A percentile compares a stretch with the other conserved stretches of the same genome.
phyloP scores from a whole-genome alignment of 2,329 filamentous ascomycete genomes.

The Trematosphaeria pertusa region DNA sequence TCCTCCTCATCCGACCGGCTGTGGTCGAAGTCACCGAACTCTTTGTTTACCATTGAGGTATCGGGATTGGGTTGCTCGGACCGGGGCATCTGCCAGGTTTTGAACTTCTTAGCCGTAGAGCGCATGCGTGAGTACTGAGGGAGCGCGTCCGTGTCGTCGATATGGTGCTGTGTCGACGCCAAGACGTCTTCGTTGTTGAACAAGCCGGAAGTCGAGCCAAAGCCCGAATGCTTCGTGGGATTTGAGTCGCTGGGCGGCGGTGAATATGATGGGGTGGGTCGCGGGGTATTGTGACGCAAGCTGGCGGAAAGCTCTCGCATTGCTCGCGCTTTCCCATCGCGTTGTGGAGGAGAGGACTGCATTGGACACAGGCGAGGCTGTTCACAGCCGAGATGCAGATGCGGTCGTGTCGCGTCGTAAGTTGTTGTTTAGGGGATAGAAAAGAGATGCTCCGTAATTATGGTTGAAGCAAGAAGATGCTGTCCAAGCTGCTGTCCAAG shows the following conservation, averaged over 20 bases:
- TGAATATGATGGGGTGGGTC: constrained; percentile 37
- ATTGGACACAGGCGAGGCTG: constrained; percentile 33
- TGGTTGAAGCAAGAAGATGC: constrained; percentile 21
- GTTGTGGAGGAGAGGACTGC: constrained; percentile 46
- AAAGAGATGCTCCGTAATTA: constrained; percentile 37
- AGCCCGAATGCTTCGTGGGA: constrained; percentile 41
- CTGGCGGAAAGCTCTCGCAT: constrained; percentile 47
- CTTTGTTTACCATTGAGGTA: constrained; percentile 48
- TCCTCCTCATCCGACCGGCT: constrained; percentile 52
- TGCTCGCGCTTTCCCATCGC: constrained; percentile 46
- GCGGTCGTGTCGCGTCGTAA: constrained; percentile 38
- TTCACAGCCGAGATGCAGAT: constrained; percentile 18
- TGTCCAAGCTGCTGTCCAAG: constrained; percentile 26
- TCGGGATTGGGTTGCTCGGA: constrained; percentile 44
- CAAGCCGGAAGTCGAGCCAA: constrained; percentile 35
- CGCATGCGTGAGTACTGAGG: constrained; percentile 44
- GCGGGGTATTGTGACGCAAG: constrained; percentile 42
- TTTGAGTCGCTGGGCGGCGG: constrained; percentile 45
- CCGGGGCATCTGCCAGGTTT: constrained; percentile 43
- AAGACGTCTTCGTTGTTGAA: constrained; percentile 45
- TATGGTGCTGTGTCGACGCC: constrained; percentile 48
- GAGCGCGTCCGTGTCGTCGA: constrained; percentile 44
- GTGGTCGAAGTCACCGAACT: constrained; percentile 52
- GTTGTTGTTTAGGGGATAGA: constrained; percentile 34
- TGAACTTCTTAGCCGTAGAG: constrained; percentile 48